These are phyloP conservation scores for Pugionium cornutum DNA, from an alignment of 345 rosid species.

Conservation along the genomic window DNA sequence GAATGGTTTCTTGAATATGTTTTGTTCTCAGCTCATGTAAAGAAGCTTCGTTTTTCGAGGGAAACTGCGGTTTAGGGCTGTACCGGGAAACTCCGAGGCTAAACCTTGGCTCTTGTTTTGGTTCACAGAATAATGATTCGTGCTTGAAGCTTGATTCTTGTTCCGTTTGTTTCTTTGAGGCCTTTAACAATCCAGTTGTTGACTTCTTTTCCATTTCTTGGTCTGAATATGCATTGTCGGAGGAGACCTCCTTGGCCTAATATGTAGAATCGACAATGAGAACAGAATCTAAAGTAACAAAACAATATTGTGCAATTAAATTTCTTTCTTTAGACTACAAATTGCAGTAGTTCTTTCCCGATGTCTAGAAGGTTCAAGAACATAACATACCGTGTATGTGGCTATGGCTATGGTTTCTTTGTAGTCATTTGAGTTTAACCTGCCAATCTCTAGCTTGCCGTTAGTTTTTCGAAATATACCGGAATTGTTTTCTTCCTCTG, in stretches of 20 bases:
- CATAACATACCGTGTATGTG: slow-evolving; percentile 12
- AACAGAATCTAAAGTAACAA: slow-evolving; percentile 6
- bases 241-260: slow-evolving; percentile 33
- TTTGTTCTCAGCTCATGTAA: slow-evolving; percentile 30
- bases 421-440: slow-evolving; percentile 28
- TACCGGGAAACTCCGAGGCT: background rate
- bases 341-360: background rate
- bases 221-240: slow-evolving; percentile 16
- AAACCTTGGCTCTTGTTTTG: slow-evolving; percentile 11
- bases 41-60: slow-evolving; percentile 28
- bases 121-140: slow-evolving; percentile 25
- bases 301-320: too few species aligned
- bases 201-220: slow-evolving; percentile 16
- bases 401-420: slow-evolving; percentile 13
- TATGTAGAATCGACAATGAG: slow-evolving; percentile 16
- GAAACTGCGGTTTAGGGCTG: slow-evolving; percentile 23
- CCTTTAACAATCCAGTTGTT: slow-evolving; percentile 5
- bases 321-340: slow-evolving; percentile 4
- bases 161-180: slow-evolving; percentile 12
- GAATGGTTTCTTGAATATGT: slow-evolving; percentile 24
- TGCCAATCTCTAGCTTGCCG: slow-evolving; percentile 33
- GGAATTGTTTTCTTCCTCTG: slow-evolving; percentile 26
- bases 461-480: slow-evolving; percentile 20
- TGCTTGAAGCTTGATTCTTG: slow-evolving; percentile 30
- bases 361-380: slow-evolving; percentile 5